Percentiles rank a stretch among this genome's conserved stretches.
Conservation (phyloP, 768 basidiomycete species). For the Lyophyllum decastes region DNA sequence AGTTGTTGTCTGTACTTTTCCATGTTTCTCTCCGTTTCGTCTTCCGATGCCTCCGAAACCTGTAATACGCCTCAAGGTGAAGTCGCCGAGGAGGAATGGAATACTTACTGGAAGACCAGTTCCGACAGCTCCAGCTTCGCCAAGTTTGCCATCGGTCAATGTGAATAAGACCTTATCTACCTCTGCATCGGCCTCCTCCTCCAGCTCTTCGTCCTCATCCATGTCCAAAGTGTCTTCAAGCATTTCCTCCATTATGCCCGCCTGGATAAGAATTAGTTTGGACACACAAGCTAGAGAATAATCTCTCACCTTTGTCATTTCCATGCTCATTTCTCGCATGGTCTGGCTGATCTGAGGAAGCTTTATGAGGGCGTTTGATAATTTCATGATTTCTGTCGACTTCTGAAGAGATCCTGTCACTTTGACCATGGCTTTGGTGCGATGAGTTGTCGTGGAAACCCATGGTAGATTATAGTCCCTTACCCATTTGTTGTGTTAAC, state of each 20-base stretch:
- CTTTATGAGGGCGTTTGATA: slow-evolving; percentile 90
- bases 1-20: slow-evolving; percentile 89
- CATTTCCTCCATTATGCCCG: slow-evolving; percentile 98
- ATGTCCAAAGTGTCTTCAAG: slow-evolving; percentile 88
- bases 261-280: slow-evolving; percentile 45
- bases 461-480: slow-evolving; percentile 27
- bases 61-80: slow-evolving; percentile 49
- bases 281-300: background rate
- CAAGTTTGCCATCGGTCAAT: slow-evolving; percentile 94
- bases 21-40: slow-evolving; percentile 86
- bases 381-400: slow-evolving; percentile 98
- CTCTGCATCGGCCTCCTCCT: slow-evolving; percentile 96
- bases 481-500: slow-evolving; percentile 89
- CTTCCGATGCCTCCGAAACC: slow-evolving; percentile 52
- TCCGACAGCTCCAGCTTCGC: slow-evolving; percentile 74
- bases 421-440: slow-evolving; percentile 81
- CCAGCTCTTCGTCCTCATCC: slow-evolving; percentile 92
- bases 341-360: slow-evolving; percentile 89
- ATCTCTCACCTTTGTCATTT: slow-evolving; percentile 90
- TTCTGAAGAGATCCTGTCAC: slow-evolving; percentile 98
- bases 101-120: slow-evolving; percentile 74
- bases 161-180: slow-evolving; percentile 97
- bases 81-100: slow-evolving; percentile 6
- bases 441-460: slow-evolving; percentile 4
- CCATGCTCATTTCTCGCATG: slow-evolving; percentile 99